phyloP scores from a whole-genome alignment of 768 basidiomycete genomes.

The Astraeus odoratus region DNA sequence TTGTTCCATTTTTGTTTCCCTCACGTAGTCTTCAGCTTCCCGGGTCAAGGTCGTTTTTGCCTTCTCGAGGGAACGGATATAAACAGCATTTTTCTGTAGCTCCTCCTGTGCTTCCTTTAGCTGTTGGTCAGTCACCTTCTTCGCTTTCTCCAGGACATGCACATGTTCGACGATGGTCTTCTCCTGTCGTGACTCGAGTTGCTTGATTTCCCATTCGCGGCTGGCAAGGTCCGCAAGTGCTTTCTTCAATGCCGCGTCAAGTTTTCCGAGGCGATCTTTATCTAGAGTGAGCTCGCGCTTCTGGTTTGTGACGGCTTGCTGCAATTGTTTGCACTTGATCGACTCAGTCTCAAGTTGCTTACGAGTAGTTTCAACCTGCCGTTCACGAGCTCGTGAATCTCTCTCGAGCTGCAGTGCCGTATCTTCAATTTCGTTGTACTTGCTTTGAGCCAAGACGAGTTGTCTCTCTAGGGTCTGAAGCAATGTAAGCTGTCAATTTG shows the following conservation, averaged over 20 bases:
- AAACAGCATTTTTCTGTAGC: constrained; percentile 61
- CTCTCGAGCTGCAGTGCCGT: constrained; percentile 76
- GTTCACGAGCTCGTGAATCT: constrained; percentile 66
- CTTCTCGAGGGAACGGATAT: constrained; percentile 85
- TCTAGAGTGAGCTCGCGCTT: constrained; percentile 64
- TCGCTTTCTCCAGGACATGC: constrained; percentile 93
- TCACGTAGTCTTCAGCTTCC: constrained; percentile 77
- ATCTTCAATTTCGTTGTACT: constrained; percentile 85
- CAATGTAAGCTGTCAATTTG: neutral
- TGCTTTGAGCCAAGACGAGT: constrained; percentile 60
- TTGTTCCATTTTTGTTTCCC: constrained; percentile 68
- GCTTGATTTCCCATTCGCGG: constrained; percentile 81
- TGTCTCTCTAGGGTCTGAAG: constrained; percentile 71
- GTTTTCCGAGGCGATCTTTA: constrained; percentile 63
- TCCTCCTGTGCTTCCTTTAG: constrained; percentile 76
- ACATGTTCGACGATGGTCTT: constrained; percentile 99
- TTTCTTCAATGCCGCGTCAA: constrained; percentile 77
- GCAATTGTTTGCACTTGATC: constrained; percentile 66
- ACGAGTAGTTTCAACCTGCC: constrained; percentile 62
- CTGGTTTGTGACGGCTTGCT: constrained; percentile 53
- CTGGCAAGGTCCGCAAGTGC: constrained; percentile 72
- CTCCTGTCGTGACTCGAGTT: constrained; percentile 82
- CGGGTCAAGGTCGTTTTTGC: constrained; percentile 63
- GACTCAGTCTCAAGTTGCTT: constrained; percentile 74
- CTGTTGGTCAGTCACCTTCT: constrained; percentile 88